Evolutionary conservation across 2,329 filamentous ascomycete genomes (phyloP), one percentile per base, ranked within the genome.

Genomic region (Aureobasidium sp.): DNA sequence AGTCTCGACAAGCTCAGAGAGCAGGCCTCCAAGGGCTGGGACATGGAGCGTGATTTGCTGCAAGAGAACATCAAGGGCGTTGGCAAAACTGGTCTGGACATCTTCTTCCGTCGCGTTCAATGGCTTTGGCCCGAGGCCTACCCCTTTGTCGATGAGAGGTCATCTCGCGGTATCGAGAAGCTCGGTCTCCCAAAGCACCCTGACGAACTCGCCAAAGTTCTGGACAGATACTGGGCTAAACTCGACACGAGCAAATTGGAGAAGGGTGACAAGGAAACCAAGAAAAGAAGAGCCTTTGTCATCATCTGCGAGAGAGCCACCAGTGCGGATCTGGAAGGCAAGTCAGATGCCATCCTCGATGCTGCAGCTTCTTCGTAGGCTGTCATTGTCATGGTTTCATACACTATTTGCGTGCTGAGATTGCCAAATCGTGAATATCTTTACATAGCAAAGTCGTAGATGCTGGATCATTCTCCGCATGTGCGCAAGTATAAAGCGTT

Each of bases 31-130:
- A 53, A 62, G 17, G 59, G 66, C 55, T 57, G 61, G 17, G 60
- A 64, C 14, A 50, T 60, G 24, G 64, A 64, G 54, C 59, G 65
- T n/a, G 60, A 65, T 21, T 27, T 61, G 34, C 54, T 71, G 45
- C 64, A 64, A 57, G 61, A 57, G 17, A 64, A 61, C 48, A 64
- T 73, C 58, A 72, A 73, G 47, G 71, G 71, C 0, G 55, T 74
- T 14, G 71, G 70, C 3, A 61, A 65, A 44, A 70, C 66, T 1
- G 71, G 70, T 0, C 57, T 71, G 2, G 66, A 74, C 40, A 72
- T 74, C 54, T 74, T 74, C 58, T 67, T 67, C 30, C 61, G 71
- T 4, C 59, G 71, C 0, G 62, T 73, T 12, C 70, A 74, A 57
- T 69, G 70, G 62, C 50, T 65, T 38, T 74, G 70, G 70, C 53